Conservation (phyloP, 2,329 filamentous ascomycete species). For the Metarhizium anisopliae region DNA sequence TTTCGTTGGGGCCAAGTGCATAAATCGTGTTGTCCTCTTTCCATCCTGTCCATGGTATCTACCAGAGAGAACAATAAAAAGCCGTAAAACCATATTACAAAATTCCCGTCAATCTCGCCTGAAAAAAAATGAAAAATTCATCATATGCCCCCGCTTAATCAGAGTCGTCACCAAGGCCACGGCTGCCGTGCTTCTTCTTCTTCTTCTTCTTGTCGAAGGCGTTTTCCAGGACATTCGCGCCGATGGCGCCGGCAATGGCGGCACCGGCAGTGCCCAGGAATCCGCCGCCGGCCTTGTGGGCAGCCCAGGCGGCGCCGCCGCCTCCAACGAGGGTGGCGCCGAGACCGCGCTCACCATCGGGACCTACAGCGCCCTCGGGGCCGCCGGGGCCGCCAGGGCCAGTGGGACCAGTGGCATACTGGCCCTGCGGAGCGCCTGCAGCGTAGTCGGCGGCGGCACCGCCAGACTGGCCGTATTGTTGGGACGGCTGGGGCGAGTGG, state of each 20-base stretch:
- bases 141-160: conserved; percentile 11
- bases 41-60: background rate
- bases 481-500: conserved; percentile 8
- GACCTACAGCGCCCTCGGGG: conserved; percentile 17
- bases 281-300: conserved; percentile 44
- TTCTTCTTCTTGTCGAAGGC: conserved; percentile 27
- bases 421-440: conserved; percentile 12
- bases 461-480: conserved; percentile 12
- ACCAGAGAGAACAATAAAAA: background rate
- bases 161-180: conserved; percentile 15
- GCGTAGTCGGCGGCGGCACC: conserved; percentile 14
- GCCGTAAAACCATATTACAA: background rate
- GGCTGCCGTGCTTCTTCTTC: conserved; percentile 18
- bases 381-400: conserved; percentile 19
- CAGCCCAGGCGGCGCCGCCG: conserved; percentile 44
- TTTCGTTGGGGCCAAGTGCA: background rate
- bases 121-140: background rate
- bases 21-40: background rate
- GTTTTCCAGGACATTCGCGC: conserved; percentile 42
- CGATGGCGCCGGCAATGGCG: conserved; percentile 43
- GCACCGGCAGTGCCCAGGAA: conserved; percentile 41
- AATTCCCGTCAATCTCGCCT: background rate
- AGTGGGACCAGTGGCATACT: conserved; percentile 13
- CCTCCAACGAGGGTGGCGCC: conserved; percentile 44
- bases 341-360: conserved; percentile 43